Conservation (phyloP, 176 grass and related monocot genomes). For the Carex scoparia region DNA sequence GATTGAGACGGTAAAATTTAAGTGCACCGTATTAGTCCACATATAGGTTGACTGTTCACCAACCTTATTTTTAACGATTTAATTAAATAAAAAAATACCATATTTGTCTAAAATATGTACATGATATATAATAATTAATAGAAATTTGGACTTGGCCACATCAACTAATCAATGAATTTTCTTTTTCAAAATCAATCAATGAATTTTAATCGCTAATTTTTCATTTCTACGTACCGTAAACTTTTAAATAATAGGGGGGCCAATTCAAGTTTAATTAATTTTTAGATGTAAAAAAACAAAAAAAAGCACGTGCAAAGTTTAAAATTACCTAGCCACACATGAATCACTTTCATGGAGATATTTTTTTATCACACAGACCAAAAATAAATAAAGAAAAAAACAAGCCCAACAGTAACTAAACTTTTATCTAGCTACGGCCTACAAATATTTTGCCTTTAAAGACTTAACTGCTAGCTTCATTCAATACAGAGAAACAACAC, state of each 20-base stretch:
- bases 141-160: not conserved
- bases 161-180: not conserved
- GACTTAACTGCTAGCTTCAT: not conserved
- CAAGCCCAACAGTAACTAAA: not conserved
- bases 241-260: not conserved
- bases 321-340: not conserved
- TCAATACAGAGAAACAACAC: slow-evolving; percentile 9
- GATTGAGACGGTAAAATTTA: not conserved
- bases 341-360: not conserved
- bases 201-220: not conserved
- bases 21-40: not conserved
- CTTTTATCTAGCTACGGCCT: not conserved
- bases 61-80: not conserved
- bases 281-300: not conserved
- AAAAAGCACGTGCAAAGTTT: not conserved
- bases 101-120: not conserved
- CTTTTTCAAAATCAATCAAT: not conserved
- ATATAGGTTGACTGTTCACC: not conserved
- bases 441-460: not conserved
- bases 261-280: not conserved
- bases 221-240: not conserved
- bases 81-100: not conserved
- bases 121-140: not conserved
- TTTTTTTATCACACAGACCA: not conserved
- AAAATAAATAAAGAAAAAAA: not conserved